Evolutionary conservation across 768 basidiomycete species (phyloP).

Genomic region (Termitomyces sp.): DNA sequence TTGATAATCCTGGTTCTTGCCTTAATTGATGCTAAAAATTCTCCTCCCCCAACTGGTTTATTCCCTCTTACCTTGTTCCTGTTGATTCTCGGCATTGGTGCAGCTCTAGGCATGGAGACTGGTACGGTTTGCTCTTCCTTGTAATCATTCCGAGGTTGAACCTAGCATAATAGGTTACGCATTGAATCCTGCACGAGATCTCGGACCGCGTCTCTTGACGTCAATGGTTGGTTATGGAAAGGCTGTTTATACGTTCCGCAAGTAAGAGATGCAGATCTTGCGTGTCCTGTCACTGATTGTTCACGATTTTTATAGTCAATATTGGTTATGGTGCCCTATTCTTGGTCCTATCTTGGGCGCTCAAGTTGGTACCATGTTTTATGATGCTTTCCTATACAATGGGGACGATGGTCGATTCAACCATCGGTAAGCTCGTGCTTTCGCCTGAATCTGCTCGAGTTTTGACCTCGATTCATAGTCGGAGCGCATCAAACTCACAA

Average conservation of each 20-base stretch:
- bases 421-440: constrained; percentile 29
- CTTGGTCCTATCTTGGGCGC: constrained; percentile 58
- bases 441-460: not conserved
- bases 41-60: constrained; percentile 42
- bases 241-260: constrained; percentile 33
- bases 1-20: constrained; percentile 53
- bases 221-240: constrained; percentile 68
- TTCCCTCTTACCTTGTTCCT: constrained; percentile 55
- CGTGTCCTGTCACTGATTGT: not conserved
- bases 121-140: constrained; percentile 15
- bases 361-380: constrained; percentile 49
- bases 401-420: constrained; percentile 50
- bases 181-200: constrained; percentile 31
- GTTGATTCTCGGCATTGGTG: constrained; percentile 50
- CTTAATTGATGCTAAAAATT: constrained; percentile 47
- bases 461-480: not conserved
- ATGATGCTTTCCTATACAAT: constrained; percentile 57
- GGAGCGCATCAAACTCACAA: not conserved
- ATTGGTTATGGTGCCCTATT: constrained; percentile 71
- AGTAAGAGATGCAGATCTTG: constrained; percentile 25
- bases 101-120: constrained; percentile 62
- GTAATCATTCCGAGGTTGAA: not conserved
- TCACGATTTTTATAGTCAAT: constrained; percentile 31
- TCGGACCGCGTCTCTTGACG: constrained; percentile 63
- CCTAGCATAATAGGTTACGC: constrained; percentile 21